Conservation (phyloP, 371 early-diverging fungal species). For the Massospora cicadina region DNA sequence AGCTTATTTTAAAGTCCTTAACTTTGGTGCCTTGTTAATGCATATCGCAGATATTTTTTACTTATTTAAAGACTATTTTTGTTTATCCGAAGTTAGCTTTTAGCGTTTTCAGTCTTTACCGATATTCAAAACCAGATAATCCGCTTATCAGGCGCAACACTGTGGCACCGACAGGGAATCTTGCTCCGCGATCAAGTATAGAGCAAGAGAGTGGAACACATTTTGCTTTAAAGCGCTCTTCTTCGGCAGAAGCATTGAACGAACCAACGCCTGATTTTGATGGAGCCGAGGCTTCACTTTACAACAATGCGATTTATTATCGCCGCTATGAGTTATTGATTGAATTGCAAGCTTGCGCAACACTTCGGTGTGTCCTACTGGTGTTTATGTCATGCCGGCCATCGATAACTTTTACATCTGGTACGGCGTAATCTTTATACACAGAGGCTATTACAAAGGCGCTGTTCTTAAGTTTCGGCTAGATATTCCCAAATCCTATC, state of each 20-base stretch:
- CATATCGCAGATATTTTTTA: no score
- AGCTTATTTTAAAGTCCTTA: no score
- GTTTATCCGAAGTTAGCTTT: no score
- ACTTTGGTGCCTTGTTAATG: no score
- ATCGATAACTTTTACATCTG: conserved; percentile 60
- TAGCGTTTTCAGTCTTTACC: no score
- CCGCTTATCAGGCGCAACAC: no score
- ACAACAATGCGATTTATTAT: conserved; percentile 11
- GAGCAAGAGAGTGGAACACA: no score
- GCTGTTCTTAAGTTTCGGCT: conserved; percentile 88
- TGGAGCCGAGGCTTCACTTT: neutral
- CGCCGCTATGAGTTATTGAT: conserved; percentile 32
- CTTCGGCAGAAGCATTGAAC: neutral
- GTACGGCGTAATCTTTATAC: conserved; percentile 70
- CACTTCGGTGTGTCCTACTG: conserved; percentile 61
- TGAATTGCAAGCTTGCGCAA: conserved; percentile 50
- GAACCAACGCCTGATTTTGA: neutral
- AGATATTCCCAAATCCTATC: conserved; percentile 69
- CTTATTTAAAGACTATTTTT: no score
- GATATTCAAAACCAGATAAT: no score
- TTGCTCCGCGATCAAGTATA: no score
- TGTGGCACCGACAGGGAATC: no score
- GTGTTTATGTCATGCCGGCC: conserved; percentile 75
- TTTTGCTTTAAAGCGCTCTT: neutral
- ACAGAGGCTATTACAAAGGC: conserved; percentile 75